Conservation (phyloP, 2,329 filamentous ascomycete genomes). For the Aureobasidium sp. region DNA sequence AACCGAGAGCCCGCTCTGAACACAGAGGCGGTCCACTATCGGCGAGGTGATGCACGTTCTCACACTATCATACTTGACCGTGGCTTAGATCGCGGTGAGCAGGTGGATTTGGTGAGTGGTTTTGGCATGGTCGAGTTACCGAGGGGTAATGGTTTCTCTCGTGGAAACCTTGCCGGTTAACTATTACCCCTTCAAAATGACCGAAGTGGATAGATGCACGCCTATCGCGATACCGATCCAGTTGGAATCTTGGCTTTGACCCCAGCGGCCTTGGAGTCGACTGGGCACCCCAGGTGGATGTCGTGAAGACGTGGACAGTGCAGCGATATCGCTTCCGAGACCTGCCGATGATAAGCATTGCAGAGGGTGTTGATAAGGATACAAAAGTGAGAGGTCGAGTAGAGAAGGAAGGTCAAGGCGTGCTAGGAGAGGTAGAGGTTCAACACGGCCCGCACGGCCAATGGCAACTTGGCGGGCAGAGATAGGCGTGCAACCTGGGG, state of each 20-base stretch:
- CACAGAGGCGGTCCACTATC: not conserved
- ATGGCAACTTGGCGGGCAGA: not conserved
- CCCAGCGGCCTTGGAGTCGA: conserved; percentile 1
- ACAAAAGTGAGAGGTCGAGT: not conserved
- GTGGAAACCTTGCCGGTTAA: no score
- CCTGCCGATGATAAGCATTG: not conserved
- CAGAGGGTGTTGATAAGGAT: not conserved
- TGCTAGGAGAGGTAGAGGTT: not conserved
- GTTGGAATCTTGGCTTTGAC: conserved; percentile 2
- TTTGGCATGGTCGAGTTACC: not conserved
- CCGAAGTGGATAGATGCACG: not conserved
- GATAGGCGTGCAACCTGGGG: not conserved
- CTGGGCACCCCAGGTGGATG: not conserved
- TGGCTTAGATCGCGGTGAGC: not conserved
- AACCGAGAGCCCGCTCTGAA: not conserved
- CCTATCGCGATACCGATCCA: conserved; percentile 3
- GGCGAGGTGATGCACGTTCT: not conserved
- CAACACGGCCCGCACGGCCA: not conserved
- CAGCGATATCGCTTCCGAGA: conserved; percentile 5
- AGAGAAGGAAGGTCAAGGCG: conserved; percentile 3
- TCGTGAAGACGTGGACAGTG: not conserved
- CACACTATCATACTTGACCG: not conserved
- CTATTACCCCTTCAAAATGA: conserved; percentile 11
- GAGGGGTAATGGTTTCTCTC: conserved; percentile 7
- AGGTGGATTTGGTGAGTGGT: not conserved